A percentile compares a stretch with the other conserved stretches of the same genome.
These are phyloP conservation scores for Diddensiella santjacobensis DNA, from an alignment of 805 yeast genomes.

Conservation along the genomic window DNA sequence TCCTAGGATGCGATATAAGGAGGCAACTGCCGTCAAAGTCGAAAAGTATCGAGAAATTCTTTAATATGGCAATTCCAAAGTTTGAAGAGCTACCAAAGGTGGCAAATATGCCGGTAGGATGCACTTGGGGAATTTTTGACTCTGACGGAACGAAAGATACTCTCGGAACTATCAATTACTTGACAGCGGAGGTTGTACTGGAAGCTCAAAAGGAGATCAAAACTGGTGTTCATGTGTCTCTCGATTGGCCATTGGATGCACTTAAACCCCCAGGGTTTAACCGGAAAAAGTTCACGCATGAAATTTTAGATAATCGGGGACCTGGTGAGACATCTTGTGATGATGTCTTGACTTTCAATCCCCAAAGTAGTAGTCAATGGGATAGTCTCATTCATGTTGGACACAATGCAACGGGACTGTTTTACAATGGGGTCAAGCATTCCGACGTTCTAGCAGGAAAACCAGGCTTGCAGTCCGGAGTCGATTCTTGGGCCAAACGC, in stretches of 20 bases:
- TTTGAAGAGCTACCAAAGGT: constrained; percentile 12
- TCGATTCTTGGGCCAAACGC: constrained; percentile 13
- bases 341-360: constrained; percentile 28
- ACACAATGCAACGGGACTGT: constrained; percentile 22
- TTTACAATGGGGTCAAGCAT: constrained; percentile 25
- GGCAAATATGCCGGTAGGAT: constrained; percentile 14
- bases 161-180: constrained; percentile 12
- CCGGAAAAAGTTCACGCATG: constrained; percentile 10
- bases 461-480: constrained; percentile 7
- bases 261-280: constrained; percentile 14
- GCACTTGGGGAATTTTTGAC: constrained; percentile 21
- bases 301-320: constrained; percentile 3
- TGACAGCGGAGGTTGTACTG: constrained; percentile 9
- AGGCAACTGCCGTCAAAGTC: no score
- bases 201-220: constrained; percentile 12
- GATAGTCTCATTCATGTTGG: constrained; percentile 33
- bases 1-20: no score
- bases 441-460: constrained; percentile 22
- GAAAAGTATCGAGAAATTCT: no score
- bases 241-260: constrained; percentile 18
- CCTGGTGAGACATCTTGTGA: constrained; percentile 15
- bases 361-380: constrained; percentile 32
- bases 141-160: constrained; percentile 12
- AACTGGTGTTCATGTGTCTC: constrained; percentile 11
- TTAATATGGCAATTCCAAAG: constrained; percentile 4